Base-by-base conservation (phyloP, 352 stramenopile genomes). In the Globisporangium cystogenes region DNA sequence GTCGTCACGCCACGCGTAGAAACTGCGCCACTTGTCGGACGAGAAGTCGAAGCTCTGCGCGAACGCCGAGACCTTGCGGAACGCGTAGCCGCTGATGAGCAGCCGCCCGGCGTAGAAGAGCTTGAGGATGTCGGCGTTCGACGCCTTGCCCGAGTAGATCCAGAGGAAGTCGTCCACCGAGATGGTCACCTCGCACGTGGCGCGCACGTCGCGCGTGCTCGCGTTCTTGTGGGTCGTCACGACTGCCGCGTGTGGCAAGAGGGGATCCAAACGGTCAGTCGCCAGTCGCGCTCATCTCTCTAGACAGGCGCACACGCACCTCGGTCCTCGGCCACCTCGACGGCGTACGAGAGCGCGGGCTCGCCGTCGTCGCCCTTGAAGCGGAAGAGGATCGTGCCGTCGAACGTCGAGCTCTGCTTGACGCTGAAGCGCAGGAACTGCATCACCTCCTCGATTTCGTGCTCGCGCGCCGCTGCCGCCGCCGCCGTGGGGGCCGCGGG, bases 371-470 rank as follows among this genome's bases (percentile, higher is more conserved):
- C 50, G 52, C 70, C 72, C 47, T 76, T 75, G 52, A 95, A 95
- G 60, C 87, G 89, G 68, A 95, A 95, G 36, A 90, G 62, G 58
- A 95, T 93, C 51, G 76, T 87, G 52, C 84, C 84, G 29, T 72
- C 60, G 52, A 93, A 95, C 47, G 59, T 77, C 36, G 80, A 74
- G 58, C 62, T 74, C 5, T 62, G 48, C 72, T 95, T 93, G 57
- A 95, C 71, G 43, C 80, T 91, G 53, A 88, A 95, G 50, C 74
- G 72, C 57, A 95, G 63, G 55, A 92, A 95, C 45, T 88, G 72
- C 84, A 95, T 95, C 27, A 95, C 74, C 40, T 95, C 84, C 52
- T 90, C 84, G 53, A 95, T 90, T 66, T 94, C 79, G 31, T 72
- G 66, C 49, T 90, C 81, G 51, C 69, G 72, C 35, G 60, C 35